A percentile compares a stretch with the other conserved stretches of the same genome.
Conservation (phyloP, 345 rosid genomes). For the Populus simonii region DNA sequence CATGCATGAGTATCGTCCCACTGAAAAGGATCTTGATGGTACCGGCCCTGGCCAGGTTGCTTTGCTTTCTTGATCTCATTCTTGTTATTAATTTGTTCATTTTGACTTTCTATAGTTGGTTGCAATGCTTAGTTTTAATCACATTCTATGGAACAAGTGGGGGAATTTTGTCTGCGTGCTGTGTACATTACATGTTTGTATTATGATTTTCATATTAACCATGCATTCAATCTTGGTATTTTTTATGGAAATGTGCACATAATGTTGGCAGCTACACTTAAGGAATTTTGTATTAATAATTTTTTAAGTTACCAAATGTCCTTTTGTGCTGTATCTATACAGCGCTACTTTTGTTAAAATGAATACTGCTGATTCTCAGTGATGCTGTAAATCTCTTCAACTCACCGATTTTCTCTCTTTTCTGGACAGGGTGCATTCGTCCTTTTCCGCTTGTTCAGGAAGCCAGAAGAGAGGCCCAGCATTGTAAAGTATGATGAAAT, state of each 20-base stretch:
- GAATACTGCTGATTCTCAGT: neutral
- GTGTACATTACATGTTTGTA: neutral
- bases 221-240: neutral
- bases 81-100: neutral
- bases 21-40: slow-evolving; percentile 68
- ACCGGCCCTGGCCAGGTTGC: slow-evolving; percentile 79
- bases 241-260: neutral
- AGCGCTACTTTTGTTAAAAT: neutral
- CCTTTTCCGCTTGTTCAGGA: slow-evolving; percentile 78
- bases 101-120: neutral
- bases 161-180: neutral
- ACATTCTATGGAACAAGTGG: neutral
- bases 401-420: slow-evolving; percentile 1
- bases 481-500: slow-evolving; percentile 45
- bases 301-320: neutral
- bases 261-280: neutral
- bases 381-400: neutral
- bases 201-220: neutral
- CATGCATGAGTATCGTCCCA: slow-evolving; percentile 92
- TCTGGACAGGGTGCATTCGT: slow-evolving; percentile 59
- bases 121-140: neutral
- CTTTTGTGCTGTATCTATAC: neutral
- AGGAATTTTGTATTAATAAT: neutral
- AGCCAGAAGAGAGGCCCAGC: slow-evolving; percentile 52
- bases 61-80: neutral